Percentiles rank a stretch among this genome's conserved stretches.
Conservation (phyloP, 805 yeast genomes). For the Sugiyamaella marilandica region DNA sequence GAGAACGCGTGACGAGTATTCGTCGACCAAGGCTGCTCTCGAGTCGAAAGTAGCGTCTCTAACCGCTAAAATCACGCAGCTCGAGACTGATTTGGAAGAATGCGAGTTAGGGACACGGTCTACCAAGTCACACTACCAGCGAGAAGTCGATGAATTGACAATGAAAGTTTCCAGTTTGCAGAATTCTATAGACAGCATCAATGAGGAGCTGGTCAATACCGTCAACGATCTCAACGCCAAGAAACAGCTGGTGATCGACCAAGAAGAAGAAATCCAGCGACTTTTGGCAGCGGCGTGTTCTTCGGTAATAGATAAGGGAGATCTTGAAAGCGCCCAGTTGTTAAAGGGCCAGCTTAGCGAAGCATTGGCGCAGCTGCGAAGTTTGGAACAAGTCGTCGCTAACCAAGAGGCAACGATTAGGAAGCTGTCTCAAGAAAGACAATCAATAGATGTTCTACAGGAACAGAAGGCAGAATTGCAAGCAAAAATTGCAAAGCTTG, state of each 20-base stretch:
- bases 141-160: conserved; percentile 6
- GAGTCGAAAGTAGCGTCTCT: conserved; percentile 35
- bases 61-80: conserved; percentile 31
- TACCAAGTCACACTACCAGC: not conserved
- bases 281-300: conserved; percentile 4
- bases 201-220: conserved; percentile 1
- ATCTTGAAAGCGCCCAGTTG: conserved; percentile 14
- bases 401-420: conserved; percentile 50
- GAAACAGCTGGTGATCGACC: conserved; percentile 14
- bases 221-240: conserved; percentile 2
- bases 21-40: conserved; percentile 24
- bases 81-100: conserved; percentile 24
- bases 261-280: conserved; percentile 15
- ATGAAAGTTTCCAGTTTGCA: not conserved
- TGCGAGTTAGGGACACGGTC: conserved; percentile 13
- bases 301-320: conserved; percentile 3
- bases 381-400: conserved; percentile 49
- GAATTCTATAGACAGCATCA: conserved; percentile 4
- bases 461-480: conserved; percentile 48
- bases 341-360: conserved; percentile 28
- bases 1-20: conserved; percentile 26
- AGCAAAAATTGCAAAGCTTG: conserved; percentile 37
- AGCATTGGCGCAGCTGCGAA: conserved; percentile 43
- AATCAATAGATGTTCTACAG: conserved; percentile 47
- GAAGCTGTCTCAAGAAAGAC: conserved; percentile 43